phyloP scores from a whole-genome alignment of 768 basidiomycete species.

The Lactarius indigo region DNA sequence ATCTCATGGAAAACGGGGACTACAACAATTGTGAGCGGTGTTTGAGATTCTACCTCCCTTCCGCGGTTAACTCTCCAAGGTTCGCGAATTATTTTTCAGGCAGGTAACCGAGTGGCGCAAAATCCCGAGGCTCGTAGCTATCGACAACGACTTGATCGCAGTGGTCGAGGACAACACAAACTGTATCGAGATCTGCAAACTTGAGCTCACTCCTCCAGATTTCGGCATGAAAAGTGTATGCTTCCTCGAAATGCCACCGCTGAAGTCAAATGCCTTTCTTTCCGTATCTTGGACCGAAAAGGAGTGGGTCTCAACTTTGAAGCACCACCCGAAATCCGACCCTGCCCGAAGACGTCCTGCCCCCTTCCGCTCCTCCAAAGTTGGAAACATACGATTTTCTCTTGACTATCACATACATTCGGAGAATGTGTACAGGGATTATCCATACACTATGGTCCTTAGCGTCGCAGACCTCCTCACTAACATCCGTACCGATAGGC shows the following conservation, averaged over 20 bases:
- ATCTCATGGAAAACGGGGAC: constrained; percentile 16
- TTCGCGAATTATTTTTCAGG: not conserved
- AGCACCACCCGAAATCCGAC: not conserved
- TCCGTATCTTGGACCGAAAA: constrained; percentile 1
- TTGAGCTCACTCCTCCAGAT: constrained; percentile 1
- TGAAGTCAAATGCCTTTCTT: not conserved
- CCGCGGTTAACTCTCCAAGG: not conserved
- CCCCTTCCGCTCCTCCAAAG: constrained; percentile 19
- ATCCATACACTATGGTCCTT: constrained; percentile 7
- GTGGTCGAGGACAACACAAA: constrained; percentile 2
- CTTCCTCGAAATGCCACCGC: constrained; percentile 7
- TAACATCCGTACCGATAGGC: not conserved
- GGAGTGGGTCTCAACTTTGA: constrained; percentile 12
- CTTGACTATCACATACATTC: constrained; percentile 1
- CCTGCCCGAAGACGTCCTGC: not conserved
- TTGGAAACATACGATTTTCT: constrained; percentile 3
- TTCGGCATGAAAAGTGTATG: constrained; percentile 1
- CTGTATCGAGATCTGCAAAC: constrained; percentile 13
- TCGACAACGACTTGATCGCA: constrained; percentile 9
- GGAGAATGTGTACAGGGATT: not conserved
- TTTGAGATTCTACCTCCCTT: not conserved
- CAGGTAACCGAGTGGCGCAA: constrained; percentile 5
- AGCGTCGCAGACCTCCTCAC: constrained; percentile 1
- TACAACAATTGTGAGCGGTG: constrained; percentile 4
- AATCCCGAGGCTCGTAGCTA: constrained; percentile 8